Evolutionary conservation across 306 rosid genomes (phyloP).

Genomic region (Cyamopsis tetragonoloba): DNA sequence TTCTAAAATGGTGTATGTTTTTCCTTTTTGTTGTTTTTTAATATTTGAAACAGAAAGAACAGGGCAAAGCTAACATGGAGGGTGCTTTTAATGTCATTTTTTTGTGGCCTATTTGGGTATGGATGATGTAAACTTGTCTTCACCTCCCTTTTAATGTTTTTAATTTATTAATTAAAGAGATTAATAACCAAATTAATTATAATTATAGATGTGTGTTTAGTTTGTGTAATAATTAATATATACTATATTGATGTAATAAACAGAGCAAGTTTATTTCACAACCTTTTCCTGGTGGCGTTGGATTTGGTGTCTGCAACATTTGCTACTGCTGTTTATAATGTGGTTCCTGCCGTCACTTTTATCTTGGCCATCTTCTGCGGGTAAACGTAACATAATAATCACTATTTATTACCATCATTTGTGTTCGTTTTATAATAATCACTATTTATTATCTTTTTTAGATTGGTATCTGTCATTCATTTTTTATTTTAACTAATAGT

Average conservation of each 20-base stretch:
- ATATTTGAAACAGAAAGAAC: slow-evolving; percentile 2
- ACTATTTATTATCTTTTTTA: too few relatives aligned
- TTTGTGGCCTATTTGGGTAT: slow-evolving; percentile 26
- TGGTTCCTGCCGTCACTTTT: slow-evolving; percentile 57
- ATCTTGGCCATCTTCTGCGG: slow-evolving; percentile 44
- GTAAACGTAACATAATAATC: slow-evolving; percentile 35
- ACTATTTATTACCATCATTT: not conserved
- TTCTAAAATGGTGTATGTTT: not conserved
- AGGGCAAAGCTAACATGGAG: slow-evolving; percentile 21
- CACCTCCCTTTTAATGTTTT: not conserved
- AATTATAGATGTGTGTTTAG: too few relatives aligned
- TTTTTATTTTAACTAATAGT: too few relatives aligned
- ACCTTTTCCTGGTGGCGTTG: slow-evolving; percentile 41
- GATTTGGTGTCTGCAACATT: slow-evolving; percentile 54
- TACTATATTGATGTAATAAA: too few relatives aligned
- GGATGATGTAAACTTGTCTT: not conserved
- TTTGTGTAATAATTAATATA: not conserved
- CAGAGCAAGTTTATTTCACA: slow-evolving; percentile 56
- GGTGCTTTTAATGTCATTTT: slow-evolving; percentile 22
- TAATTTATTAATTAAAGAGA: not conserved
- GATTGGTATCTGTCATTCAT: too few relatives aligned
- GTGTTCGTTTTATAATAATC: not conserved
- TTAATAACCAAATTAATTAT: not conserved
- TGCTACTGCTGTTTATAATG: slow-evolving; percentile 47
- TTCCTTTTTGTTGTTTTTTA: not conserved